phyloP scores from a whole-genome alignment of 176 grass and related monocot species.

The Aegilops umbellulata region DNA sequence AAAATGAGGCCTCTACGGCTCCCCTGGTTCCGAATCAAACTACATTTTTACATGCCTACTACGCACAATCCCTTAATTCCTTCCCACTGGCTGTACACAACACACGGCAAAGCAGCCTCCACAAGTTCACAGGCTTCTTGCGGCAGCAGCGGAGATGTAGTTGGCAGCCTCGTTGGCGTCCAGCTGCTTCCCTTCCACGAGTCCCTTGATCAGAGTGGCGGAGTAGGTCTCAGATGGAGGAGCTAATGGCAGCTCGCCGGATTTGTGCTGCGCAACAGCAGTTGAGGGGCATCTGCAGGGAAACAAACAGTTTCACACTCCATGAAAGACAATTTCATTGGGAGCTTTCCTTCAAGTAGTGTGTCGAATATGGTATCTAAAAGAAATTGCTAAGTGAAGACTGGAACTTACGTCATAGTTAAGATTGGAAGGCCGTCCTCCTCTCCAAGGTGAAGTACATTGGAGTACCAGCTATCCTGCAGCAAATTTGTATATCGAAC shows the following conservation, averaged over 20 bases:
- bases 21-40: background rate
- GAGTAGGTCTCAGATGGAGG: conserved; percentile 59
- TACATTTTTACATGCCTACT: background rate
- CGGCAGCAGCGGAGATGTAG: conserved; percentile 58
- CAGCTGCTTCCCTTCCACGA: conserved; percentile 77
- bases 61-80: background rate
- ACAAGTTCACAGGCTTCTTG: conserved; percentile 38
- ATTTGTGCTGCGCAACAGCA: conserved; percentile 55
- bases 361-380: background rate
- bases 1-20: background rate
- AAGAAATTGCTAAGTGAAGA: background rate
- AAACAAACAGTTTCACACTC: background rate
- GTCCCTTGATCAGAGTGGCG: conserved; percentile 62
- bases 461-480: conserved; percentile 87
- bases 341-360: background rate
- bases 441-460: conserved; percentile 73
- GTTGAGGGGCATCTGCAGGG: conserved; percentile 59
- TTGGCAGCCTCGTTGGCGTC: conserved; percentile 41
- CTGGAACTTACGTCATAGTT: conserved; percentile 69
- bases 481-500: conserved; percentile 26
- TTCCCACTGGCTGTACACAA: conserved; percentile 36
- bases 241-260: conserved; percentile 49
- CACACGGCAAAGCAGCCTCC: background rate
- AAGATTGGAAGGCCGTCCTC: conserved; percentile 87
- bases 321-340: background rate